phyloP scores from a whole-genome alignment of 164 flowering plant genomes.

The Tetrastigma voinierianum region DNA sequence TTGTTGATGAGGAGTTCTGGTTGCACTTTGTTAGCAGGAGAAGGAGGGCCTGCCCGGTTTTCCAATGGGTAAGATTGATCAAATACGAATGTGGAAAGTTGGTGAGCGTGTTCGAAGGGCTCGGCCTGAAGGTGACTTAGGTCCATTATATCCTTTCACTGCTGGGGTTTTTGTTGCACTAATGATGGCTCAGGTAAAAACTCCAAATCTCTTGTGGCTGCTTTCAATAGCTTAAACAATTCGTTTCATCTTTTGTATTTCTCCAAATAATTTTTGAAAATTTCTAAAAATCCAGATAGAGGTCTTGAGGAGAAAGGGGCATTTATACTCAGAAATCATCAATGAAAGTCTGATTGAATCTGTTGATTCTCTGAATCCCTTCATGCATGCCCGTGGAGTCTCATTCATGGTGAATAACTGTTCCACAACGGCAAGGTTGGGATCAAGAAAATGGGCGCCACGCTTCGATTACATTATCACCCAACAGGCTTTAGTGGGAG shows the following conservation, averaged over 20 bases:
- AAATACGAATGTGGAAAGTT: slow-evolving; percentile 97
- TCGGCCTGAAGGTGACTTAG: slow-evolving; percentile 80
- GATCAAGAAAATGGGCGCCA: slow-evolving; percentile 98
- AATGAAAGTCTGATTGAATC: slow-evolving; percentile 94
- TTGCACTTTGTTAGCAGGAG: slow-evolving; percentile 44
- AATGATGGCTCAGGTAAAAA: slow-evolving; percentile 96
- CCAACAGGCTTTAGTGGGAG: slow-evolving; percentile 88
- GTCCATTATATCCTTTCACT: slow-evolving; percentile 85
- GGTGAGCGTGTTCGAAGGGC: slow-evolving; percentile 73
- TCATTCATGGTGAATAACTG: slow-evolving; percentile 98
- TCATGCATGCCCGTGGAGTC: slow-evolving; percentile 96
- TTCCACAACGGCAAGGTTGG: slow-evolving; percentile 89
- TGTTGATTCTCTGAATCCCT: slow-evolving; percentile 90
- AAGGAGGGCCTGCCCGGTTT: slow-evolving; percentile 94
- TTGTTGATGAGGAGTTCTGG: too few relatives aligned
- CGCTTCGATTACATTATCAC: slow-evolving; percentile 84
- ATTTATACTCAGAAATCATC: slow-evolving; percentile 90
- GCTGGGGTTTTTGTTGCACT: slow-evolving; percentile 91
- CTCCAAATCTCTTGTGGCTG: too few relatives aligned
- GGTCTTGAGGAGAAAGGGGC: slow-evolving; percentile 89
- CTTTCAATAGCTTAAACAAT: too few relatives aligned
- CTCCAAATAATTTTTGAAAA: background rate
- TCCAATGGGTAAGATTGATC: slow-evolving; percentile 97
- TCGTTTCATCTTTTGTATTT: too few relatives aligned
- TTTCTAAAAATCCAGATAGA: slow-evolving; percentile 55